Percentiles rank a stretch among this genome's conserved stretches.
These are phyloP conservation scores for Talaromyces sp. DNA, from an alignment of 2,329 filamentous ascomycete genomes.

Conservation along the genomic window DNA sequence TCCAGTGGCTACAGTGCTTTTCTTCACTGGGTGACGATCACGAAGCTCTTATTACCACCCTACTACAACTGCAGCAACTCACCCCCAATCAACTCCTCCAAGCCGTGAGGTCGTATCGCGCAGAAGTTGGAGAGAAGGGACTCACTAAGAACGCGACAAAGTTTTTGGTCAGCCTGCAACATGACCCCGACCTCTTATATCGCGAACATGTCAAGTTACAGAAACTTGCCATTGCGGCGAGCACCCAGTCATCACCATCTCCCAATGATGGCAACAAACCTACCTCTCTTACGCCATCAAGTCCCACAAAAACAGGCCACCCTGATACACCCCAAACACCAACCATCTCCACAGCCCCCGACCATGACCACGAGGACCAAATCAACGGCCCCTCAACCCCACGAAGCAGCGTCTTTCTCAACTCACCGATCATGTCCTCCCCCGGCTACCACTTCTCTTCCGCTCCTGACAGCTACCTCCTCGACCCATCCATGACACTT, in stretches of 20 bases:
- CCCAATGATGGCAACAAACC: not conserved
- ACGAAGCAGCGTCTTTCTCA: conserved; percentile 12
- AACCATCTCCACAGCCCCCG: not conserved
- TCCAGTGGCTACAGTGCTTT: conserved; percentile 98
- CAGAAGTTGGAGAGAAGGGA: conserved; percentile 91
- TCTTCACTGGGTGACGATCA: conserved; percentile 88
- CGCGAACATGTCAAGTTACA: conserved; percentile 35
- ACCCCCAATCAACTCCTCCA: conserved; percentile 87
- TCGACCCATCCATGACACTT: conserved; percentile 87
- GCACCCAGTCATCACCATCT: not conserved
- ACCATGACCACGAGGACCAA: not conserved
- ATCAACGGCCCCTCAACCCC: conserved; percentile 12
- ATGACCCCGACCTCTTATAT: conserved; percentile 61
- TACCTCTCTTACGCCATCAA: not conserved
- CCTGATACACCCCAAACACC: not conserved
- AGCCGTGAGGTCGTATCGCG: conserved; percentile 84
- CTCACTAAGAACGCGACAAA: conserved; percentile 84
- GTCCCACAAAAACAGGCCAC: conserved; percentile 20
- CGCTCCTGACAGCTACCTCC: conserved; percentile 51
- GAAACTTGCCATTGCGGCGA: conserved; percentile 13
- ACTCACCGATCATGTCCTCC: conserved; percentile 14
- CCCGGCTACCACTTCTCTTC: conserved; percentile 7
- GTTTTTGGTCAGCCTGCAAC: conserved; percentile 76
- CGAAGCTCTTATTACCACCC: conserved; percentile 79
- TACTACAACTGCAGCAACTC: conserved; percentile 82